A percentile compares a stretch with the other conserved stretches of the same genome.
Conservation (phyloP, 2,329 filamentous ascomycete genomes). For the Pseudocercospora macadamiae region DNA sequence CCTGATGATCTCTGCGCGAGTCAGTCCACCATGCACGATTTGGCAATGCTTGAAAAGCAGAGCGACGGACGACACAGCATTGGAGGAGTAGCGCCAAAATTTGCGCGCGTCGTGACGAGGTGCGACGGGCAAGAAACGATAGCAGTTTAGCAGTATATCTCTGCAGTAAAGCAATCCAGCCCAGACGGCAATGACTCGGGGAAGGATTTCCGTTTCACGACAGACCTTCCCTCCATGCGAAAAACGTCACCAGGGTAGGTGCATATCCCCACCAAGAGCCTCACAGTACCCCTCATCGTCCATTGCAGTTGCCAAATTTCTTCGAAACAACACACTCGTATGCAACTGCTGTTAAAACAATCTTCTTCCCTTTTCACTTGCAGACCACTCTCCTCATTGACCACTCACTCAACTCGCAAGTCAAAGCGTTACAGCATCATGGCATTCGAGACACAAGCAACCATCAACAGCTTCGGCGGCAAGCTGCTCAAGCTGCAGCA, state of each 20-base stretch:
- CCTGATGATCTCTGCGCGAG: no score
- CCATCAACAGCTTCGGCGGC: constrained; percentile 89
- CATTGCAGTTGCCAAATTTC: constrained; percentile 14
- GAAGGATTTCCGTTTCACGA: constrained; percentile 7
- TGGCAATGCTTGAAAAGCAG: no score
- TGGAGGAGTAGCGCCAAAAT: no score
- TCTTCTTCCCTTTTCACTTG: neutral
- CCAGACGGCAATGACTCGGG: neutral
- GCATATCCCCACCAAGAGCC: neutral
- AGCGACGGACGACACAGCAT: no score
- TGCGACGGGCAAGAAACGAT: no score
- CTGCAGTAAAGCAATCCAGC: neutral
- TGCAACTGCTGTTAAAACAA: constrained; percentile 14
- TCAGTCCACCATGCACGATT: no score
- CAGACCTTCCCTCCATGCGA: constrained; percentile 2
- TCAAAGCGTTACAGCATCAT: constrained; percentile 51
- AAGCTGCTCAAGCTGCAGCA: constrained; percentile 94
- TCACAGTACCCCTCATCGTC: neutral
- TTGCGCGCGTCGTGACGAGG: no score
- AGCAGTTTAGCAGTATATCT: neutral
- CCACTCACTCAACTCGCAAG: neutral
- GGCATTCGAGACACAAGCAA: constrained; percentile 86
- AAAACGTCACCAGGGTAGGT: neutral
- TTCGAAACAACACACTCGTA: constrained; percentile 10
- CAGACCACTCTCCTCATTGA: neutral